Percentiles rank a stretch among this genome's conserved stretches.
Conservation (phyloP, 2,329 filamentous ascomycete species). For the Aureobasidium mangrovei region DNA sequence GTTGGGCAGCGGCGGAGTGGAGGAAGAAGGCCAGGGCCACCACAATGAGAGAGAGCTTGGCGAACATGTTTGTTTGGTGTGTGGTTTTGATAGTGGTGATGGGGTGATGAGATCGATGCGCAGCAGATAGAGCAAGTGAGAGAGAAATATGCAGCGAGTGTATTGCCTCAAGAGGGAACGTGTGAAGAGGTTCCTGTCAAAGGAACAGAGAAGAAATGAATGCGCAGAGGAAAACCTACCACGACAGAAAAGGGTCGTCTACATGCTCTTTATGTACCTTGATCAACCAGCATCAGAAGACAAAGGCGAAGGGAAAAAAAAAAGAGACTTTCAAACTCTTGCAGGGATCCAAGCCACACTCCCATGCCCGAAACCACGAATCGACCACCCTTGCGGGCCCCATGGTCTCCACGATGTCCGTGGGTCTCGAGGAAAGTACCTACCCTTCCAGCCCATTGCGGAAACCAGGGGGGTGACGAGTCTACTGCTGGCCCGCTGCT, state of each 20-base stretch:
- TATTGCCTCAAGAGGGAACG: neutral
- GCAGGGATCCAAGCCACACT: slow-evolving; percentile 5
- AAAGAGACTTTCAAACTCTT: slow-evolving; percentile 5
- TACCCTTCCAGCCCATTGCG: too few relatives aligned
- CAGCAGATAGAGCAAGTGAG: neutral
- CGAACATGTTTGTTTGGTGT: slow-evolving; percentile 10
- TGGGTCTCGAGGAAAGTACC: neutral
- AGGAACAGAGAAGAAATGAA: neutral
- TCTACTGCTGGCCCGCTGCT: neutral
- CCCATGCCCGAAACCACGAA: neutral
- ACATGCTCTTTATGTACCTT: neutral
- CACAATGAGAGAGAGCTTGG: slow-evolving; percentile 7
- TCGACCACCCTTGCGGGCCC: neutral
- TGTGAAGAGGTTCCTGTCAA: neutral
- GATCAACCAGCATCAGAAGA: neutral
- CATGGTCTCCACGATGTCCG: slow-evolving; percentile 3
- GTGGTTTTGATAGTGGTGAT: neutral
- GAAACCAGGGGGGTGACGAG: neutral
- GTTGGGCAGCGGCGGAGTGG: slow-evolving; percentile 1
- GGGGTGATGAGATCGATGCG: too few relatives aligned
- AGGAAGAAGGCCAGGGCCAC: slow-evolving; percentile 10
- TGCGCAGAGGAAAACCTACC: too few relatives aligned
- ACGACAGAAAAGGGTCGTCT: too few relatives aligned
- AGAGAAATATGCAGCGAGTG: neutral
- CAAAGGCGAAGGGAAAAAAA: neutral